Conservation (phyloP, 177 flowering plant species). For the Tripterygium wilfordii region DNA sequence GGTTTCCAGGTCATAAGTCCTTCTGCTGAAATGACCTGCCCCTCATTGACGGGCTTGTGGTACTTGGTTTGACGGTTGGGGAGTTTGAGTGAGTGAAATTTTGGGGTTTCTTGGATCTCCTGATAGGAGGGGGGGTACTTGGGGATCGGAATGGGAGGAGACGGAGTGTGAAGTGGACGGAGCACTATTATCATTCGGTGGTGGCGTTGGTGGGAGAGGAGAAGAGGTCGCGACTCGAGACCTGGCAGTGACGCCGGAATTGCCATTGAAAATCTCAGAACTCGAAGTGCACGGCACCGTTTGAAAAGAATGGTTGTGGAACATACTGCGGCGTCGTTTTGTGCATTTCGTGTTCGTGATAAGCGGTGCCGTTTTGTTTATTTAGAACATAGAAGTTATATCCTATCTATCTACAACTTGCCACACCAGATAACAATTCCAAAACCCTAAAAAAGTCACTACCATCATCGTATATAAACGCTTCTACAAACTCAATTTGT, state of each 20-base stretch:
- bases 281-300: too few species aligned
- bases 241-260: conserved; percentile 46
- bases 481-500: background rate
- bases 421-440: background rate
- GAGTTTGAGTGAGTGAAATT: conserved; percentile 48
- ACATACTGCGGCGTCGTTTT: too few species aligned
- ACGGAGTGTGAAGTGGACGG: conserved; percentile 14
- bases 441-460: background rate
- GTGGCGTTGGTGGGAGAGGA: conserved; percentile 56
- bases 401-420: too few species aligned
- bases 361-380: too few species aligned
- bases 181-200: conserved; percentile 14
- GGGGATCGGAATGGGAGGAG: conserved; percentile 47
- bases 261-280: conserved; percentile 52
- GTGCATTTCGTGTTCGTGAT: too few species aligned
- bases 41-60: conserved; percentile 65
- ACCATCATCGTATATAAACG: background rate
- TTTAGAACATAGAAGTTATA: too few species aligned
- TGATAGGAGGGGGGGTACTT: conserved; percentile 30
- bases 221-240: conserved; percentile 62
- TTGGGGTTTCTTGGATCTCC: conserved; percentile 14
- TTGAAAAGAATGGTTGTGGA: too few species aligned
- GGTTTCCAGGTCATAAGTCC: conserved; percentile 96
- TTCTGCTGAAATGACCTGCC: conserved; percentile 37
- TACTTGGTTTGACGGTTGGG: conserved; percentile 55